phyloP scores from a whole-genome alignment of 2,329 filamentous ascomycete genomes.

The Chaetomium globosum region DNA sequence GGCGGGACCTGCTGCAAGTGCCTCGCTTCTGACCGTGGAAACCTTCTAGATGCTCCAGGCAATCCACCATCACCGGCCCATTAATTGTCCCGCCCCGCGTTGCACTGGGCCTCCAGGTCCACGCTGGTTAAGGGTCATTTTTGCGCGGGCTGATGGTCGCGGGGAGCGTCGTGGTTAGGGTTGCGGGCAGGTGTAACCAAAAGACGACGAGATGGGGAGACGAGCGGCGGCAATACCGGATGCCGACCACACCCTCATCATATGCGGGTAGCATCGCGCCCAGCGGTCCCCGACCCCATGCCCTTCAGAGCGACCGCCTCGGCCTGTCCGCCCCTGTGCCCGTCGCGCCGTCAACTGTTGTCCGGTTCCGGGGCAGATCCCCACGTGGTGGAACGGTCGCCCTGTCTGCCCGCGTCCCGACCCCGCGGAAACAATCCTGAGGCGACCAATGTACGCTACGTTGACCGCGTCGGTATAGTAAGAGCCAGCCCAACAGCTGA shows the following conservation, averaged over 20 bases:
- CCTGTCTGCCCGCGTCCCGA: constrained; percentile 9
- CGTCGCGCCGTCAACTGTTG: constrained; percentile 17
- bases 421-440: neutral
- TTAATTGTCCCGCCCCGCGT: constrained; percentile 16
- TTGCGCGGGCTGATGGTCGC: constrained; percentile 8
- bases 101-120: neutral
- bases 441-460: neutral
- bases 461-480: neutral
- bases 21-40: neutral
- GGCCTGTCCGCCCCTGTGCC: constrained; percentile 12
- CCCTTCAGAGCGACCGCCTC: neutral
- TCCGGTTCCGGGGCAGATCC: constrained; percentile 18
- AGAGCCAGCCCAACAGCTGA: constrained; percentile 1
- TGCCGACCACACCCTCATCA: neutral
- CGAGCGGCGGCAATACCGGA: constrained; percentile 1
- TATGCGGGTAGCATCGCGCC: neutral
- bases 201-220: neutral
- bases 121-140: neutral
- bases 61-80: neutral
- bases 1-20: neutral
- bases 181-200: neutral
- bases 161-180: neutral
- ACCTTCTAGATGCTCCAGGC: constrained; percentile 2
- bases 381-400: constrained; percentile 23
- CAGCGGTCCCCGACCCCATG: neutral